These are phyloP conservation scores for Glarea lozoyensis DNA, from an alignment of 495 filamentous ascomycete genomes.

Conservation along the genomic window DNA sequence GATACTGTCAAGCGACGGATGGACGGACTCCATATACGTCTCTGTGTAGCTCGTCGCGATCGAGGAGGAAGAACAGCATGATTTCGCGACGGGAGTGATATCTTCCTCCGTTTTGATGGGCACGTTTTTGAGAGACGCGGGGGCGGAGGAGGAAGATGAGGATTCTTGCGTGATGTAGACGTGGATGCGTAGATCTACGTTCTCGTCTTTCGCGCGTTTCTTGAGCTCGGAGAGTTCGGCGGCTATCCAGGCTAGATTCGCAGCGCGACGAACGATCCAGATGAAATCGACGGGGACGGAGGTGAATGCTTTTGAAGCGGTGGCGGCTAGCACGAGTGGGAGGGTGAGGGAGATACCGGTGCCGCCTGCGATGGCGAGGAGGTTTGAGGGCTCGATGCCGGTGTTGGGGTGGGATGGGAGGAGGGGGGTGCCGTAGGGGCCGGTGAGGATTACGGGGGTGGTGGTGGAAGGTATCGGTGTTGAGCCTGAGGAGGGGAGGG, in stretches of 20 bases:
- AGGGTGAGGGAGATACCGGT: conserved; percentile 57
- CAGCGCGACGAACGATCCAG: conserved; percentile 48
- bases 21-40: conserved; percentile 1
- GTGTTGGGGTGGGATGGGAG: conserved; percentile 21
- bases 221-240: conserved; percentile 42
- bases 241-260: conserved; percentile 47
- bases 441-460: conserved; percentile 45
- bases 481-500: conserved; percentile 17
- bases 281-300: conserved; percentile 43
- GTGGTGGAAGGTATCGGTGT: too few relatives aligned
- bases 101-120: too few relatives aligned
- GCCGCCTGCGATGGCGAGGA: conserved; percentile 54
- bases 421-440: conserved; percentile 48
- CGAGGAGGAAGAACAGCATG: too few relatives aligned
- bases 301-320: conserved; percentile 22
- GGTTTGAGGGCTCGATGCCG: conserved; percentile 34
- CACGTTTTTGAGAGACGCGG: not conserved
- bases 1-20: conserved; percentile 26
- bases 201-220: conserved; percentile 21
- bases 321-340: conserved; percentile 40
- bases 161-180: conserved; percentile 49
- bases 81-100: too few relatives aligned
- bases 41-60: too few relatives aligned
- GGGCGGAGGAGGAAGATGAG: not conserved
- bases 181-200: conserved; percentile 35